phyloP scores from a whole-genome alignment of 1,139 yeast species.

The Yamadazyma oceani region DNA sequence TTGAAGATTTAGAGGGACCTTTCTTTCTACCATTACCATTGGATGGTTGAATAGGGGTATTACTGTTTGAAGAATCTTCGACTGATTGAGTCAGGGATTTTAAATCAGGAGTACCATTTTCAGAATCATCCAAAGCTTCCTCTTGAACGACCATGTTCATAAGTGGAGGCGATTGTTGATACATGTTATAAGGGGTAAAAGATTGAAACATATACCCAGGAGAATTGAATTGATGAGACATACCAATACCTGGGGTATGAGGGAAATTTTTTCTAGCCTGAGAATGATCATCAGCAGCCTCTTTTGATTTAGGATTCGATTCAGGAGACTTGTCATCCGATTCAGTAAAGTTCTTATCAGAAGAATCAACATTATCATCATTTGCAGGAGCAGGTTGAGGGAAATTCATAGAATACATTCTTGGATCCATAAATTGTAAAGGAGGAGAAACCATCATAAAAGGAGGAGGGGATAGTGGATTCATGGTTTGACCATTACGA shows the following conservation, averaged over 20 bases:
- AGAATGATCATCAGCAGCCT: conserved; percentile 2
- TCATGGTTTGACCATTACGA: conserved; percentile 2
- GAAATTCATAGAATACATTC: conserved; percentile 24
- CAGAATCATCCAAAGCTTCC: conserved; percentile 1
- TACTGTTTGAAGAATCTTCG: conserved; percentile 2
- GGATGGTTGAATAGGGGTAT: conserved; percentile 4
- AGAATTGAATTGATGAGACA: conserved; percentile 31
- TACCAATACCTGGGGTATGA: conserved; percentile 42
- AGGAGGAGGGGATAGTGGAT: conserved; percentile 39
- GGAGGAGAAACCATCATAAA: conserved; percentile 41
- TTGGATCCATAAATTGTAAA: conserved; percentile 41
- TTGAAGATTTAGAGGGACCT: conserved; percentile 2
- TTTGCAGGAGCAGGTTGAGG: conserved; percentile 17
- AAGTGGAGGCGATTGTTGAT: conserved; percentile 31
- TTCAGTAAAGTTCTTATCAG: conserved; percentile 9
- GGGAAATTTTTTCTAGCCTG: conserved; percentile 10
- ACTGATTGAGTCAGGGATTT: conserved; percentile 2
- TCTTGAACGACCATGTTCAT: conserved; percentile 7
- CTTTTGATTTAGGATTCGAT: conserved; percentile 6
- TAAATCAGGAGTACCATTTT: neutral
- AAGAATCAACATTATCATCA: conserved; percentile 13
- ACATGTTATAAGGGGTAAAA: conserved; percentile 49
- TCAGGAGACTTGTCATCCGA: conserved; percentile 10
- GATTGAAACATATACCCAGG: conserved; percentile 49
- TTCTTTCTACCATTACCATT: conserved; percentile 8